Evolutionary conservation across 805 yeast species (phyloP).

Genomic region (Kodamaea nitidulidarum): DNA sequence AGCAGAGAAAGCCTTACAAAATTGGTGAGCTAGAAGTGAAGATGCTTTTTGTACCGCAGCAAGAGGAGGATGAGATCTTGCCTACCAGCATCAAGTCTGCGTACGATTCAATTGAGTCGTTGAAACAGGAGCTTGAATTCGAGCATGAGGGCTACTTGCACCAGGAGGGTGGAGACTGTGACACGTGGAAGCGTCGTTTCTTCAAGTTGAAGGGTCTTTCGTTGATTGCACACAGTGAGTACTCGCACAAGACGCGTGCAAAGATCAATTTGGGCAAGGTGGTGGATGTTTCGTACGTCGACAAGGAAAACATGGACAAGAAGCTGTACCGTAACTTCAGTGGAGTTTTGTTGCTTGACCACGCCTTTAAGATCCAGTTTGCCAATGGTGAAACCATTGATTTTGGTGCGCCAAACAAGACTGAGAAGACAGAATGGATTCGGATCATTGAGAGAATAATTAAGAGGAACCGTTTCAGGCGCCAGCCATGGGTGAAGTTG

Average conservation of each 20-base stretch:
- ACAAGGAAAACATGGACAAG: conserved; percentile 29
- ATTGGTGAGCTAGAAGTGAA: conserved; percentile 66
- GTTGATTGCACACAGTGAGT: conserved; percentile 72
- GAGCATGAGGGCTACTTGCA: conserved; percentile 64
- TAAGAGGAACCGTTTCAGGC: conserved; percentile 51
- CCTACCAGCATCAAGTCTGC: conserved; percentile 64
- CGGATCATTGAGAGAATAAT: conserved; percentile 52
- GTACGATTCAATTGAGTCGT: conserved; percentile 30
- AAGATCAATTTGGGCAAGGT: conserved; percentile 73
- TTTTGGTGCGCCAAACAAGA: conserved; percentile 75
- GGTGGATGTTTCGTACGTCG: conserved; percentile 45
- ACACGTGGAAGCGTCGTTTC: conserved; percentile 65
- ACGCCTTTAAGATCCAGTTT: conserved; percentile 72
- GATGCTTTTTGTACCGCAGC: conserved; percentile 66
- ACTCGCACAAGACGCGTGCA: conserved; percentile 64
- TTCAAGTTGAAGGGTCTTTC: conserved; percentile 70
- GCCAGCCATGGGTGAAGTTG: conserved; percentile 56
- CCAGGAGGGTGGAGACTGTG: conserved; percentile 92
- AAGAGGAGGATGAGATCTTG: conserved; percentile 54
- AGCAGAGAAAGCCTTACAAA: conserved; percentile 46
- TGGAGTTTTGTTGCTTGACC: conserved; percentile 63
- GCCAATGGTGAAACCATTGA: conserved; percentile 77
- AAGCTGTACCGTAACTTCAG: conserved; percentile 58
- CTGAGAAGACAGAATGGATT: conserved; percentile 66
- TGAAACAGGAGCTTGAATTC: conserved; percentile 22